Conservation (phyloP, 2,329 filamentous ascomycete genomes). For the Trichothecium sympodiale region DNA sequence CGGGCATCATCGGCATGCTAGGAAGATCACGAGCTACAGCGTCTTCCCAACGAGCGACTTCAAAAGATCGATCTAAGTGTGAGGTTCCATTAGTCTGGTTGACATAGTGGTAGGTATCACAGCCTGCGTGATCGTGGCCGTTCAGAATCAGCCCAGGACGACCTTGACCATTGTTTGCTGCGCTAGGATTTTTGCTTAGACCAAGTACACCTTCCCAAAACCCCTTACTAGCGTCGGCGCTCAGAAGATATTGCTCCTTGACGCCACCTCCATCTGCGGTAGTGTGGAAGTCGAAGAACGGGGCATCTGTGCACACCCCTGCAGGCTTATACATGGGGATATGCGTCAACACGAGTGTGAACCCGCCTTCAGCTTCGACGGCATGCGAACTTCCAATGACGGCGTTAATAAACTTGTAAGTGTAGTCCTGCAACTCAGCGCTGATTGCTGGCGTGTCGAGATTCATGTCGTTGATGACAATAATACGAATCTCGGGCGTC, state of each 20-base stretch:
- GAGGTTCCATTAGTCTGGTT: constrained; percentile 43
- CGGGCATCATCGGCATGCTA: constrained; percentile 36
- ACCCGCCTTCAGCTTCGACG: constrained; percentile 51
- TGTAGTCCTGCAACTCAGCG: constrained; percentile 57
- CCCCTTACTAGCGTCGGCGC: constrained; percentile 55
- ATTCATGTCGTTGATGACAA: constrained; percentile 88
- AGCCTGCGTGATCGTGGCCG: constrained; percentile 92
- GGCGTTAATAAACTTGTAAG: constrained; percentile 65
- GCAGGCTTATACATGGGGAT: constrained; percentile 77
- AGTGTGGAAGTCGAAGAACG: constrained; percentile 70
- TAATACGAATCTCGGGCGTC: constrained; percentile 62
- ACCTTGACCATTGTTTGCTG: constrained; percentile 51
- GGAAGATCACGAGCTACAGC: constrained; percentile 29
- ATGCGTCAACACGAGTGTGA: constrained; percentile 83
- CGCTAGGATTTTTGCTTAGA: constrained; percentile 51
- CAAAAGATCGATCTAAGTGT: constrained; percentile 34
- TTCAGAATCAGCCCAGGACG: constrained; percentile 73
- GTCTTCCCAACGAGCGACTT: constrained; percentile 35
- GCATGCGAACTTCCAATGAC: constrained; percentile 52
- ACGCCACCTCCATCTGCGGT: constrained; percentile 58
- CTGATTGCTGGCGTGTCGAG: constrained; percentile 73
- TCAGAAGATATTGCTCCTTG: constrained; percentile 86
- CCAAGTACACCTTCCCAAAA: constrained; percentile 81
- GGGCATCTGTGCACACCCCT: constrained; percentile 74
- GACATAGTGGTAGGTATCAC: constrained; percentile 77